Conservation (phyloP, 2,329 filamentous ascomycete genomes). For the Sporothrix luriei region DNA sequence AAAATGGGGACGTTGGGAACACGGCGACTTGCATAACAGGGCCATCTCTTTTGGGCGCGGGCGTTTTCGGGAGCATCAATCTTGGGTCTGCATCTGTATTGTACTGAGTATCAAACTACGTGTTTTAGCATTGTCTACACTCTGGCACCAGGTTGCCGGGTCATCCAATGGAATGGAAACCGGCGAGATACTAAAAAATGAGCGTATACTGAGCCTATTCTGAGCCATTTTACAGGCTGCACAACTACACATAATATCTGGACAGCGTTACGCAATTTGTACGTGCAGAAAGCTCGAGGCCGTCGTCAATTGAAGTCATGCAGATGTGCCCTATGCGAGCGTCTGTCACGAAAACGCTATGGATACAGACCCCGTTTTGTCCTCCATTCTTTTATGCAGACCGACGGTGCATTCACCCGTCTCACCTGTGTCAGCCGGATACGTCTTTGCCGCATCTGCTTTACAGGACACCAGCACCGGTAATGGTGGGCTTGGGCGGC, state of each 20-base stretch:
- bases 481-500: conserved; percentile 47
- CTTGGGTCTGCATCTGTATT: background rate
- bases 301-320: conserved; percentile 20
- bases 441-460: background rate
- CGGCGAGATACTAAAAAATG: too few species aligned
- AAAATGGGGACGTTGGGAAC: background rate
- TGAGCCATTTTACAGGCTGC: background rate
- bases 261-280: background rate
- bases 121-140: background rate
- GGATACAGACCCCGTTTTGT: conserved; percentile 24
- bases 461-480: conserved; percentile 32
- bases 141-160: background rate
- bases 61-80: conserved; percentile 25
- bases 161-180: too few species aligned
- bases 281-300: conserved; percentile 20
- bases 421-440: too few species aligned
- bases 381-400: conserved; percentile 1
- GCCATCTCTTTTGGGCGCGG: conserved; percentile 24
- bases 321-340: background rate
- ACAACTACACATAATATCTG: background rate
- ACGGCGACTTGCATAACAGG: conserved; percentile 28
- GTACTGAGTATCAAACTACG: background rate
- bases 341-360: conserved; percentile 2
- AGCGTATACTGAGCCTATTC: background rate
- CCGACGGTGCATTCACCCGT: too few species aligned